Conservation (phyloP, 768 basidiomycete species). For the Leucosporidium creatinivorum region DNA sequence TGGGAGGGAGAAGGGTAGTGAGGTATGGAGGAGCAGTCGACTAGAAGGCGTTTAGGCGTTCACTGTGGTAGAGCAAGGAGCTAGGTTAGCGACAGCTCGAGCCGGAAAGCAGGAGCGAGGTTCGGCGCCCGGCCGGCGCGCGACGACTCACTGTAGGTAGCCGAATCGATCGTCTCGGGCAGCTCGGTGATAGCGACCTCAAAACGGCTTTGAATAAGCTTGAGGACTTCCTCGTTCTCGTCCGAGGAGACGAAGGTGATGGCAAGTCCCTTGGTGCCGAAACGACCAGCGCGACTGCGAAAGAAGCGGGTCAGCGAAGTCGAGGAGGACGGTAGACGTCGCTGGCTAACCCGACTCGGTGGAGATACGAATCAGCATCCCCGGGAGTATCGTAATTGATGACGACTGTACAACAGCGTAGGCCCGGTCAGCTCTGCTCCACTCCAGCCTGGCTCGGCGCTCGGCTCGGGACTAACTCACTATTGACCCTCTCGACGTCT, state of each 20-base stretch:
- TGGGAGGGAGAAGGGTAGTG: too few relatives aligned
- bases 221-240: constrained; percentile 86
- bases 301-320: too few relatives aligned
- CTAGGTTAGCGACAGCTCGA: too few relatives aligned
- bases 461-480: too few relatives aligned
- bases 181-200: constrained; percentile 94
- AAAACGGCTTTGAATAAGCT: constrained; percentile 88
- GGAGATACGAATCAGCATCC: constrained; percentile 96
- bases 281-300: constrained; percentile 92
- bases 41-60: too few relatives aligned
- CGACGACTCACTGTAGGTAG: constrained; percentile 65
- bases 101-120: too few relatives aligned
- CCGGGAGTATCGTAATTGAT: constrained; percentile 97
- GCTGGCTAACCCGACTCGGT: constrained; percentile 67
- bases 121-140: too few relatives aligned
- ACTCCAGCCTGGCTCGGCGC: too few relatives aligned
- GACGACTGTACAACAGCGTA: constrained; percentile 51
- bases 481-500: constrained; percentile 99
- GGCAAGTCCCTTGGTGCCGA: constrained; percentile 98
- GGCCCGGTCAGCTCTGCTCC: too few relatives aligned
- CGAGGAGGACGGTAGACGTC: too few relatives aligned
- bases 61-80: too few relatives aligned
- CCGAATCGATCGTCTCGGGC: constrained; percentile 86
- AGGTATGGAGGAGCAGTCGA: too few relatives aligned
- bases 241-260: constrained; percentile 94